A percentile compares a stretch with the other conserved stretches of the same genome.
phyloP scores from a whole-genome alignment of 176 grass and related monocot genomes.

The Rhynchospora pubera region DNA sequence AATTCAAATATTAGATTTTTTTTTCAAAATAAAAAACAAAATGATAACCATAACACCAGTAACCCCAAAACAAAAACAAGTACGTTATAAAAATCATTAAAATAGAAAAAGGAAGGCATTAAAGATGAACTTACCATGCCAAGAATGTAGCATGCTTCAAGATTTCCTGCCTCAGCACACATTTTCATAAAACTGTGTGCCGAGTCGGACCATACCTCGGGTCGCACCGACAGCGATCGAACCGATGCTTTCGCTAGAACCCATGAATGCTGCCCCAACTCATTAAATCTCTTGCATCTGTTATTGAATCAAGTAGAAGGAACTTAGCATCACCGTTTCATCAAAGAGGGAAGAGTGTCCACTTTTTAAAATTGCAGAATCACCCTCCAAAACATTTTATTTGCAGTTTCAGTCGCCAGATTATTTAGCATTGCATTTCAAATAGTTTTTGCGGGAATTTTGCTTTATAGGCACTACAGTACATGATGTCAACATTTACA shows the following conservation, averaged over 20 bases:
- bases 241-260: conserved; percentile 55
- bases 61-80: background rate
- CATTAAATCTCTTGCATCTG: conserved; percentile 66
- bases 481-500: background rate
- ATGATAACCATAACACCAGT: background rate
- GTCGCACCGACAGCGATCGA: conserved; percentile 40
- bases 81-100: background rate
- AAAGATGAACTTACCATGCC: conserved; percentile 52
- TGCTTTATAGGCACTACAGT: no score
- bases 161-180: conserved; percentile 53
- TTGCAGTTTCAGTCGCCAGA: background rate
- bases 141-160: conserved; percentile 74
- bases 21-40: background rate
- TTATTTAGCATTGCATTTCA: no score
- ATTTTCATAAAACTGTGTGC: conserved; percentile 49
- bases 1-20: background rate
- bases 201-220: conserved; percentile 51
- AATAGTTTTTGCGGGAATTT: no score
- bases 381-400: background rate
- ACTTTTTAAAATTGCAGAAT: background rate
- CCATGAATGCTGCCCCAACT: conserved; percentile 28
- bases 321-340: background rate
- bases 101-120: background rate
- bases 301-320: background rate
- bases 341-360: background rate